Percentiles rank a stretch among this genome's conserved stretches.
phyloP scores from a whole-genome alignment of 2,329 filamentous ascomycete genomes.

The Leptographium radiaticola region DNA sequence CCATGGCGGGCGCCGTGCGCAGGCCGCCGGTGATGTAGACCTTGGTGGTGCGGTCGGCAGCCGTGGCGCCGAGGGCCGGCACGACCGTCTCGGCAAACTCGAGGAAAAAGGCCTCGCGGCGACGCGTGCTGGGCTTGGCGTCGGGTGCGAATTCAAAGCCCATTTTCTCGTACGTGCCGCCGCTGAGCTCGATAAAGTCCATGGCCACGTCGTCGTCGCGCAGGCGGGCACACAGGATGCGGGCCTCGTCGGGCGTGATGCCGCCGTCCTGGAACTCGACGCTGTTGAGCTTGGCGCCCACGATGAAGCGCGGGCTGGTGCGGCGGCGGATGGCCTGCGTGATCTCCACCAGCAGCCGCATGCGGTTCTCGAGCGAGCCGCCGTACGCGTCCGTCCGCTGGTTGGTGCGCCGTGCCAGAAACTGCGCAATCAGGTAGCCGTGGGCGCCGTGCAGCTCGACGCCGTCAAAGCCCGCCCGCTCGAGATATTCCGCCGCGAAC shows the following conservation, averaged over 20 bases:
- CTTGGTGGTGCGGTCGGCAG: slow-evolving; percentile 24
- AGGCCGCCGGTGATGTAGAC: slow-evolving; percentile 48
- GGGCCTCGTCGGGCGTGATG: slow-evolving; percentile 36
- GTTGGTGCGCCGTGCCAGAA: slow-evolving; percentile 35
- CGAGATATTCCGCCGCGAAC: slow-evolving; percentile 46
- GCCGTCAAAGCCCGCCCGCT: slow-evolving; percentile 48
- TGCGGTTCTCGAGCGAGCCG: slow-evolving; percentile 28
- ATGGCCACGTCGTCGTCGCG: slow-evolving; percentile 26
- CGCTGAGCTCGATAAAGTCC: slow-evolving; percentile 46
- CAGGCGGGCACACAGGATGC: slow-evolving; percentile 30
- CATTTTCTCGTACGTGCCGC: slow-evolving; percentile 44
- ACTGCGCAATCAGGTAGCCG: slow-evolving; percentile 40
- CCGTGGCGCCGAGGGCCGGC: slow-evolving; percentile 21
- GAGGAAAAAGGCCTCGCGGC: slow-evolving; percentile 46
- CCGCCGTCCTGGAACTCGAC: slow-evolving; percentile 42
- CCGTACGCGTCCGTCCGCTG: slow-evolving; percentile 38
- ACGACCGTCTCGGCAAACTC: slow-evolving; percentile 44
- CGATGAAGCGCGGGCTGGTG: slow-evolving; percentile 22
- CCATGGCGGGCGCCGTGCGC: slow-evolving; percentile 41
- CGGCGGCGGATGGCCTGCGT: slow-evolving; percentile 19
- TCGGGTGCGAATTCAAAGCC: slow-evolving; percentile 28
- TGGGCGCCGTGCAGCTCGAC: slow-evolving; percentile 33
- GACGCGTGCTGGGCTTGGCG: slow-evolving; percentile 38
- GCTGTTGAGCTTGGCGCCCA: slow-evolving; percentile 45
- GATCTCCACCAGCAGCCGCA: slow-evolving; percentile 31